Percentiles rank a stretch among this genome's conserved stretches.
Conservation (phyloP, 345 rosid species). For the Conringia planisiliqua region DNA sequence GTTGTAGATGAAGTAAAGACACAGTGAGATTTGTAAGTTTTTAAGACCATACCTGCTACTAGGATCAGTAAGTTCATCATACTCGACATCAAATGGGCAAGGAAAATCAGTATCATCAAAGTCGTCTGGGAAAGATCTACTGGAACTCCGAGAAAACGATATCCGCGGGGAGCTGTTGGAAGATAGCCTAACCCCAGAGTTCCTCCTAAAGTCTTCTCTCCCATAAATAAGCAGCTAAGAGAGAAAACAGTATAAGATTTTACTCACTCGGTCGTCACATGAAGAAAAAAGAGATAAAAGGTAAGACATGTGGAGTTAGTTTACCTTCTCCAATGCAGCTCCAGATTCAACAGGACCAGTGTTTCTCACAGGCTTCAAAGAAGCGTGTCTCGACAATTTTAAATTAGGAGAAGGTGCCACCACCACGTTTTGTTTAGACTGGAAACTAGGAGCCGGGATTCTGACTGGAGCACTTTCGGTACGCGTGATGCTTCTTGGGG, state of each 20-base stretch:
- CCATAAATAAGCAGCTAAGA: slow-evolving; percentile 47
- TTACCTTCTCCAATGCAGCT: slow-evolving; percentile 66
- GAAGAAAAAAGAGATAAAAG: neutral
- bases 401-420: slow-evolving; percentile 61
- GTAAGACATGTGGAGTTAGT: neutral
- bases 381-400: slow-evolving; percentile 40
- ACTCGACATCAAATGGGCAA: slow-evolving; percentile 79
- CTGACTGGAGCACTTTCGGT: slow-evolving; percentile 91
- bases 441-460: slow-evolving; percentile 52
- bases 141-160: slow-evolving; percentile 71
- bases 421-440: slow-evolving; percentile 44
- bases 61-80: slow-evolving; percentile 58
- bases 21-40: neutral
- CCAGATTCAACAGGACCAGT: slow-evolving; percentile 40
- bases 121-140: slow-evolving; percentile 75
- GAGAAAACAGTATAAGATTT: neutral
- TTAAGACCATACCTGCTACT: slow-evolving; percentile 54
- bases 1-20: neutral
- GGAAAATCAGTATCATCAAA: slow-evolving; percentile 73
- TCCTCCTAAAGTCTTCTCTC: slow-evolving; percentile 51
- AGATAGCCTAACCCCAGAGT: slow-evolving; percentile 48
- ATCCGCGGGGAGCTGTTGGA: slow-evolving; percentile 49
- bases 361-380: slow-evolving; percentile 43
- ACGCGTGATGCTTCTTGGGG: slow-evolving; percentile 43
- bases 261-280: slow-evolving; percentile 9